Base-by-base conservation (phyloP, 2,329 filamentous ascomycete species). In the Pyrenochaeta sp. region DNA sequence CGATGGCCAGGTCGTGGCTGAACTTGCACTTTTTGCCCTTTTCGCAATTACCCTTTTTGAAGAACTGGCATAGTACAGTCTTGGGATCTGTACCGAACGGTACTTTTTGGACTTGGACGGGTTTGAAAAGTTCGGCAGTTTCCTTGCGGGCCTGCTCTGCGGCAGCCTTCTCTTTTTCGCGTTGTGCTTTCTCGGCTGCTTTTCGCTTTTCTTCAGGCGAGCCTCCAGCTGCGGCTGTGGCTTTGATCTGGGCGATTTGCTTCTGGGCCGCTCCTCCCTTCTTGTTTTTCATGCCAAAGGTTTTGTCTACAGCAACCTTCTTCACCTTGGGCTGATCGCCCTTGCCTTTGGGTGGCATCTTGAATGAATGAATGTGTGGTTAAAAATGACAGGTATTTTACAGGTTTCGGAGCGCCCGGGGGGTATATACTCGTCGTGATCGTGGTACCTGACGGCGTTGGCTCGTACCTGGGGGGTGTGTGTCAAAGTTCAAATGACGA, bases 201-300 rank as follows among this genome's bases (percentile, higher is more conserved):
- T 89, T 97, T 71, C 85, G 86, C 84, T 97, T 98, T 78, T 95
- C 90, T 56, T 97, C 94, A 24, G 92, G 87, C n/a, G 85, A 90
- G 61, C 92, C 92, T 37, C 67, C 68, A 5, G 68, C 65, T 69
- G 90, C 89, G 55, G 86, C 85, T 67, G 90, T 88, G 51, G 89
- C 86, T 71, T 69, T 66, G 77, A 99, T 87, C 72, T 93, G 91
- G 58, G 91, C 90, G 76, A 99, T 98, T 69, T 93, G 88, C 80
- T 89, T 96, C 81, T 98, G 92, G 54, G 93, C 94, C 51, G 88
- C 89, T 56, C 88, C 90, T 68, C 95, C 95, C 85, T 97, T 99
- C 84, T 99, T 99, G 77, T 99, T 99, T 83, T 99, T 99, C 95
- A 99, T 98, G 72, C 95, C 95, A 85, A 99, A 99, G 48, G 95